A percentile compares a stretch with the other conserved stretches of the same genome.
Evolutionary conservation across 2,329 filamentous ascomycete genomes (phyloP).

Genomic region (Leptographium lundbergii): DNA sequence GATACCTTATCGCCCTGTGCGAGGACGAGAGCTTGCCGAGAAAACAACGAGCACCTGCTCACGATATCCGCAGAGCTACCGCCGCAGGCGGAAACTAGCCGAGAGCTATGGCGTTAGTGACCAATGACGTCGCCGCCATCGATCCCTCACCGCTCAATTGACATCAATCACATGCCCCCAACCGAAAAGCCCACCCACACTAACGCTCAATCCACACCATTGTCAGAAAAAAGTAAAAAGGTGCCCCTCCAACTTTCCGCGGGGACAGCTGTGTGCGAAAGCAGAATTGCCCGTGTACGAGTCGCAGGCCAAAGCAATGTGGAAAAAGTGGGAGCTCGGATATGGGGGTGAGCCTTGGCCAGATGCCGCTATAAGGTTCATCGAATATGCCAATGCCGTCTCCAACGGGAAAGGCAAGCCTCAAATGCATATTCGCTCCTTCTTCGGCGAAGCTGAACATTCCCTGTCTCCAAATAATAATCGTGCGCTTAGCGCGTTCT

Average conservation of each 20-base stretch:
- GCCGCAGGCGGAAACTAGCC: not conserved
- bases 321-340: not conserved
- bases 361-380: not conserved
- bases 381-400: not conserved
- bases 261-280: not conserved
- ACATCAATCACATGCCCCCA: slow-evolving; percentile 3
- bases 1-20: not conserved
- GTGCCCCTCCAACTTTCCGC: not conserved
- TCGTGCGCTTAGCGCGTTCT: not conserved
- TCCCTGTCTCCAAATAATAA: not conserved
- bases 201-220: not conserved
- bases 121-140: slow-evolving; percentile 1
- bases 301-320: not conserved
- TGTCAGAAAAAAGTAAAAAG: not conserved
- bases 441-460: not conserved
- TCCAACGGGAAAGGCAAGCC: not conserved
- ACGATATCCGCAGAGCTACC: not conserved
- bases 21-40: not conserved
- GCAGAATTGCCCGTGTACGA: not conserved
- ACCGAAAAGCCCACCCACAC: not conserved
- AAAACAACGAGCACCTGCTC: not conserved
- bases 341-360: not conserved
- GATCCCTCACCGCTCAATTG: slow-evolving; percentile 2
- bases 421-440: not conserved
- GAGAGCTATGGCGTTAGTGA: not conserved